Percentiles rank a stretch among this genome's conserved stretches.
phyloP scores from a whole-genome alignment of 306 rosid genomes.

The Glycine soja region DNA sequence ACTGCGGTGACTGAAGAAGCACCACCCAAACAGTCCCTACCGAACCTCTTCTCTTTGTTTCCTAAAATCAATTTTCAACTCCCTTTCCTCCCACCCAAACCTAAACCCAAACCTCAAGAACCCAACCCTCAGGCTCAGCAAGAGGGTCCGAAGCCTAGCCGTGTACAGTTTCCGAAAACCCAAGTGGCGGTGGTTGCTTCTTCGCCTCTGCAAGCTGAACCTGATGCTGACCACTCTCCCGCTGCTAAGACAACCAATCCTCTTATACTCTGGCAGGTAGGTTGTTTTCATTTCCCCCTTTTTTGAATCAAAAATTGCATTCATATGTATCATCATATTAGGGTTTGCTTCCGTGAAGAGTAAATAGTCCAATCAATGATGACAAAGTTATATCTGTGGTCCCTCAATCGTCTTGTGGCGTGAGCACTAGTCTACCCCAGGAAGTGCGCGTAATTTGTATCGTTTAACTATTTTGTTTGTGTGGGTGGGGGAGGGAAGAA shows the following conservation, averaged over 20 bases:
- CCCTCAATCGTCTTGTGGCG: neutral
- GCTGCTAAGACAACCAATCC: constrained; percentile 72
- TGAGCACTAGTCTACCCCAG: no score
- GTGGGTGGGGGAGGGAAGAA: neutral
- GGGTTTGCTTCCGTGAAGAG: constrained; percentile 22
- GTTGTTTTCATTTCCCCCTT: neutral
- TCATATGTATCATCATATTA: neutral
- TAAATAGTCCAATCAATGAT: neutral
- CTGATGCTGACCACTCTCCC: constrained; percentile 52
- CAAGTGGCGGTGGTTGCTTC: constrained; percentile 57
- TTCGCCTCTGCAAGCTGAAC: constrained; percentile 54
- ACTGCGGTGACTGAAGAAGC: constrained; percentile 38
- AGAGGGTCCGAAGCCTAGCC: constrained; percentile 46
- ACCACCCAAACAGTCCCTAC: constrained; percentile 35
- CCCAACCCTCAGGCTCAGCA: neutral
- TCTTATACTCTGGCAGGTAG: constrained; percentile 77
- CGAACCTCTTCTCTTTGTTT: constrained; percentile 55
- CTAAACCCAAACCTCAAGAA: neutral
- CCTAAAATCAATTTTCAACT: constrained; percentile 54
- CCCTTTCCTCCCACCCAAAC: constrained; percentile 55
- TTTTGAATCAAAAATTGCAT: neutral
- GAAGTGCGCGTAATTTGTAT: no score
- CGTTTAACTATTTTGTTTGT: neutral
- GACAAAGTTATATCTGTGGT: neutral
- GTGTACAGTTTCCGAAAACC: constrained; percentile 66